Evolutionary conservation across 495 filamentous ascomycete genomes (phyloP).

Genomic region (Neurospora sublineolata): DNA sequence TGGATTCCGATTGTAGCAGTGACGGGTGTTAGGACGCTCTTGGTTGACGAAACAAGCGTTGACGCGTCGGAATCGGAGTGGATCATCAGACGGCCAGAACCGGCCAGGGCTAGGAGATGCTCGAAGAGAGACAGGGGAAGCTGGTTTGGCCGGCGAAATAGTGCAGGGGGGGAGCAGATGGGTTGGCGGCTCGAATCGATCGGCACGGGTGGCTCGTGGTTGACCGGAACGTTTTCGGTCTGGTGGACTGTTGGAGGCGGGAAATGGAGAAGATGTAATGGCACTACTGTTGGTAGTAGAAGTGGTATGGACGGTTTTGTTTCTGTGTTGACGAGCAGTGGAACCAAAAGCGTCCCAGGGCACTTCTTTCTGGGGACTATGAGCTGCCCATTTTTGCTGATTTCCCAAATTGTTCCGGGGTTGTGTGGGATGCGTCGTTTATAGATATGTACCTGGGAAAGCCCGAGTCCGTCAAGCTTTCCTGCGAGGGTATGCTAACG

Average conservation of each 20-base stretch:
- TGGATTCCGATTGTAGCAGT: background rate
- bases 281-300: background rate
- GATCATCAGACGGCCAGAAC: background rate
- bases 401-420: background rate
- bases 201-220: background rate
- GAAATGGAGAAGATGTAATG: background rate
- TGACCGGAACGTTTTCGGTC: background rate
- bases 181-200: background rate
- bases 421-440: background rate
- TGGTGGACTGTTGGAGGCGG: background rate
- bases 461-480: background rate
- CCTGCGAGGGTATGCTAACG: background rate
- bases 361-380: conserved; percentile 7
- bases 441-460: background rate
- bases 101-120: background rate
- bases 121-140: background rate
- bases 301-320: background rate
- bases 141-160: background rate
- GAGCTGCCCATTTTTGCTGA: conserved; percentile 7
- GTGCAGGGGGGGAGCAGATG: background rate
- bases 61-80: background rate
- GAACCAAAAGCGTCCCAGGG: conserved; percentile 4
- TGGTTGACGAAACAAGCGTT: background rate
- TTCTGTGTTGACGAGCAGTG: background rate
- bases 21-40: background rate